These are phyloP conservation scores for Thielaviopsis euricoi DNA, from an alignment of 2,329 filamentous ascomycete species.

Conservation along the genomic window DNA sequence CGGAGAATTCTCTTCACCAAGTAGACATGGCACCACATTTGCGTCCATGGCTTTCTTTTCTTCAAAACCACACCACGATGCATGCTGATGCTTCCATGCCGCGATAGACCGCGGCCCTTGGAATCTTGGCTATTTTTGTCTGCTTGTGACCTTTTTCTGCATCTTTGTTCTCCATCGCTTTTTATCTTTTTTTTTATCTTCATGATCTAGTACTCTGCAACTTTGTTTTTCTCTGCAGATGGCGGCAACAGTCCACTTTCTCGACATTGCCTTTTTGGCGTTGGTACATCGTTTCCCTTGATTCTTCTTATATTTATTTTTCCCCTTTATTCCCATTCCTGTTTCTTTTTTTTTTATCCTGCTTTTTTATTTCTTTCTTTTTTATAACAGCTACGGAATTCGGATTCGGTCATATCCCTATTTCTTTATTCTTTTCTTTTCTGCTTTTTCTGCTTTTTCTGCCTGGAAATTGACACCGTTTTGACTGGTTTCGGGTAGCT, in stretches of 20 bases:
- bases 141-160: neutral
- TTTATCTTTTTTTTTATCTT: slow-evolving; percentile 4
- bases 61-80: neutral
- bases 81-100: neutral
- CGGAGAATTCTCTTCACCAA: neutral
- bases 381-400: neutral
- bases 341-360: neutral
- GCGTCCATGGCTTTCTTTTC: neutral
- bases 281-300: neutral
- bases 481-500: neutral
- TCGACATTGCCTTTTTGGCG: neutral
- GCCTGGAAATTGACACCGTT: no score
- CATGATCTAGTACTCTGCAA: neutral
- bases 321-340: neutral
- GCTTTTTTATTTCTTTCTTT: neutral
- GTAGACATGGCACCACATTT: neutral
- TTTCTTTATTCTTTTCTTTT: neutral
- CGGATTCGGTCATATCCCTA: neutral
- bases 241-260: neutral
- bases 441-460: no score
- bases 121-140: neutral
- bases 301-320: neutral
- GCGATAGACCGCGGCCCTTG: neutral
- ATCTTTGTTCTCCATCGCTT: neutral
- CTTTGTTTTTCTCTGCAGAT: neutral